phyloP scores from a whole-genome alignment of 331 rosid genomes.

The Malus hybrid region DNA sequence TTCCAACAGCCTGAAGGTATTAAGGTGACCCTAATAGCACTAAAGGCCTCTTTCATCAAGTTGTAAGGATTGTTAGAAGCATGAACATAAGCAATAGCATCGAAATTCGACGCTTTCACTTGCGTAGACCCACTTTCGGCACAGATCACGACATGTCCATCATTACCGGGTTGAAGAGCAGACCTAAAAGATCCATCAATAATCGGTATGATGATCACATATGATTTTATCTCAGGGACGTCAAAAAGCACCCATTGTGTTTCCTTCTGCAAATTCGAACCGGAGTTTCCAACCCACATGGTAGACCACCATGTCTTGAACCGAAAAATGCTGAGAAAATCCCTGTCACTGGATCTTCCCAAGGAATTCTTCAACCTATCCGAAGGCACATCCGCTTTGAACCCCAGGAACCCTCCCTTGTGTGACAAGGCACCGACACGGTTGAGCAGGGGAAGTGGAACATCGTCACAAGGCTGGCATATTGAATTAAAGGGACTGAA shows the following conservation, averaged over 20 bases:
- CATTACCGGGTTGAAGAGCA: conserved; percentile 59
- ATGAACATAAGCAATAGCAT: conserved; percentile 58
- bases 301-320: conserved; percentile 99
- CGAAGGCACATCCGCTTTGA: conserved; percentile 35
- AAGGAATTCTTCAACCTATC: conserved; percentile 54
- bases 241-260: conserved; percentile 80
- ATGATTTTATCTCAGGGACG: conserved; percentile 65
- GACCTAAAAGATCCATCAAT: conserved; percentile 67
- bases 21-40: conserved; percentile 66
- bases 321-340: conserved; percentile 65
- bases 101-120: conserved; percentile 38
- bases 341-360: conserved; percentile 46
- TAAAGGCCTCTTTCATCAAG: conserved; percentile 67
- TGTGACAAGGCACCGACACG: conserved; percentile 39
- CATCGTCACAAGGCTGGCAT: conserved; percentile 32
- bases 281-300: conserved; percentile 79
- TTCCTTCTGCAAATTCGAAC: conserved; percentile 78
- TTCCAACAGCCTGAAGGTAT: conserved; percentile 64
- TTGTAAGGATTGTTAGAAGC: conserved; percentile 63
- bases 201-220: conserved; percentile 52
- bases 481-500: conserved; percentile 46
- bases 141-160: conserved; percentile 46
- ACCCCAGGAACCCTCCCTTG: conserved; percentile 79
- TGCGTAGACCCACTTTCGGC: conserved; percentile 73
- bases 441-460: conserved; percentile 44